Percentiles rank a stretch among this genome's conserved stretches.
Evolutionary conservation across 805 yeast species (phyloP).

Genomic region (Barnettozyma californica): DNA sequence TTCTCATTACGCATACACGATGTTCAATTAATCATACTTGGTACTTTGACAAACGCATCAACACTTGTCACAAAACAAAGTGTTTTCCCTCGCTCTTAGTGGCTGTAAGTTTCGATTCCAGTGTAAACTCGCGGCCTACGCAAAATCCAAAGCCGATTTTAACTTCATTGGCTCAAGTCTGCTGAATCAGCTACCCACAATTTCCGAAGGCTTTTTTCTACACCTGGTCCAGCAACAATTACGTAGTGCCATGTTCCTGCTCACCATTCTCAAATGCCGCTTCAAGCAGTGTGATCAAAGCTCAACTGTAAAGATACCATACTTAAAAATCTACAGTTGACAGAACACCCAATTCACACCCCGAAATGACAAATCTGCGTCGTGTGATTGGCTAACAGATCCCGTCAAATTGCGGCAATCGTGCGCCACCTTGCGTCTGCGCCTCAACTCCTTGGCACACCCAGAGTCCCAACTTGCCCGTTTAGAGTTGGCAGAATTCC

Average conservation of each 20-base stretch:
- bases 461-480: neutral
- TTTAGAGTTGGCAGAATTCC: neutral
- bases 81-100: constrained; percentile 1
- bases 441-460: neutral
- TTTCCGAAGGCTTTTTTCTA: too few species aligned
- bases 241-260: neutral
- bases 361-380: constrained; percentile 10
- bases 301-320: constrained; percentile 3
- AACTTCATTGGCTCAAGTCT: too few species aligned
- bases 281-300: neutral
- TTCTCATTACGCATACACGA: too few species aligned
- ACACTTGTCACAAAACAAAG: constrained; percentile 7
- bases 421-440: constrained; percentile 2
- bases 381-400: constrained; percentile 6
- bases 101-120: neutral
- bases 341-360: constrained; percentile 2
- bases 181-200: too few species aligned
- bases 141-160: too few species aligned
- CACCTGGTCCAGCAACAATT: neutral
- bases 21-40: too few species aligned
- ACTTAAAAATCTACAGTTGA: constrained; percentile 1
- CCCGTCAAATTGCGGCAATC: neutral
- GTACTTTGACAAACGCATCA: too few species aligned
- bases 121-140: too few species aligned
- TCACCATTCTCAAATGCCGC: neutral